These are phyloP conservation scores for Dothideomycetidae sp. DNA, from an alignment of 2,329 filamentous ascomycete species.

Conservation along the genomic window DNA sequence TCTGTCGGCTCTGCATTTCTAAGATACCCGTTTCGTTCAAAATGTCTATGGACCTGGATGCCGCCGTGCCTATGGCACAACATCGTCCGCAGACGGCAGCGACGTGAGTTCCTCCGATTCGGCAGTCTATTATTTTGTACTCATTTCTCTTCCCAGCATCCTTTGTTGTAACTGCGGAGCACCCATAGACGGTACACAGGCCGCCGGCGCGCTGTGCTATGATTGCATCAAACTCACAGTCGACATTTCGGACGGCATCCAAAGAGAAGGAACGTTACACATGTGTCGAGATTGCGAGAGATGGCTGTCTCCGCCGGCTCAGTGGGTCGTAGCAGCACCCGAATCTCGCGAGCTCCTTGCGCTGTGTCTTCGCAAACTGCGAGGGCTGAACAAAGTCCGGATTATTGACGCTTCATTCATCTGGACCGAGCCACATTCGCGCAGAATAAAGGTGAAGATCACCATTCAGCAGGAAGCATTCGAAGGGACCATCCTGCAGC, in stretches of 20 bases:
- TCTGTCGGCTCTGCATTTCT: constrained; percentile 8
- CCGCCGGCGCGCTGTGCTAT: constrained; percentile 79
- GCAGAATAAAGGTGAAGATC: constrained; percentile 85
- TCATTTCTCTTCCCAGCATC: constrained; percentile 43
- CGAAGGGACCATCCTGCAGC: constrained; percentile 62
- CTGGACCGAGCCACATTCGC: constrained; percentile 95
- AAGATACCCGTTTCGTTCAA: constrained; percentile 9
- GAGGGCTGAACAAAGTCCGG: constrained; percentile 74
- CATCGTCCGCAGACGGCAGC: constrained; percentile 19
- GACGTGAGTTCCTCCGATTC: constrained; percentile 12
- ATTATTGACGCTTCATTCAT: constrained; percentile 95
- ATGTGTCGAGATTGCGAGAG: constrained; percentile 90
- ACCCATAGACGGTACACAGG: constrained; percentile 79
- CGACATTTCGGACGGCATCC: constrained; percentile 84
- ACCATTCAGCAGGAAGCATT: constrained; percentile 67
- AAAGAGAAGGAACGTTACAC: constrained; percentile 77
- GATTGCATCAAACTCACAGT: constrained; percentile 91
- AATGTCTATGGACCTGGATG: constrained; percentile 27
- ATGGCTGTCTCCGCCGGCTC: constrained; percentile 75
- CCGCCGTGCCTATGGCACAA: constrained; percentile 16
- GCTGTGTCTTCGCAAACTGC: constrained; percentile 75
- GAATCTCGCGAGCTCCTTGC: constrained; percentile 90
- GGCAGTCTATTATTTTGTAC: constrained; percentile 10
- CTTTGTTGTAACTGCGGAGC: constrained; percentile 97
- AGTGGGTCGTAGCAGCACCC: constrained; percentile 70